These are phyloP conservation scores for Thermothelomyces thermophilus DNA, from an alignment of 2,329 filamentous ascomycete genomes.

Conservation along the genomic window DNA sequence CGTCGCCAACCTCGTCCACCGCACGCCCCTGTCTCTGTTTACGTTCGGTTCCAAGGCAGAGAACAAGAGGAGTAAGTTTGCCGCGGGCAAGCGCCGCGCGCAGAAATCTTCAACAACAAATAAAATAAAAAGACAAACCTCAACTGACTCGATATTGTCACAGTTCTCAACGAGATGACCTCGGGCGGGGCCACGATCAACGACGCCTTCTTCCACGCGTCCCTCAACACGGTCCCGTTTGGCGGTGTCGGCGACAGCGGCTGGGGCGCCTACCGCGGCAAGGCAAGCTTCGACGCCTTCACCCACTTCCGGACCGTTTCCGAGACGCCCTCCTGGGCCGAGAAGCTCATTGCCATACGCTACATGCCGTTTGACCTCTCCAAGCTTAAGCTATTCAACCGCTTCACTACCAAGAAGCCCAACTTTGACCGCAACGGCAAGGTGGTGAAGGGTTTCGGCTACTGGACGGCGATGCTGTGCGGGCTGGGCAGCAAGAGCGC, in stretches of 20 bases:
- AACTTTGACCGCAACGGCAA: constrained; percentile 58
- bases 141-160: background rate
- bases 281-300: constrained; percentile 63
- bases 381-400: constrained; percentile 40
- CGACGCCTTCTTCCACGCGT: constrained; percentile 44
- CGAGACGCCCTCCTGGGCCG: constrained; percentile 60
- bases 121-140: too few species aligned
- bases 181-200: constrained; percentile 63
- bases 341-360: constrained; percentile 58
- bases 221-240: constrained; percentile 66
- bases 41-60: constrained; percentile 78
- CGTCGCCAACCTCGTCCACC: constrained; percentile 72
- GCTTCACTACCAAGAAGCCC: constrained; percentile 41
- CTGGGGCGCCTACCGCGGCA: constrained; percentile 69
- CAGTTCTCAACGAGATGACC: constrained; percentile 55
- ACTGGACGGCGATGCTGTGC: constrained; percentile 48
- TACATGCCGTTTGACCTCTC: constrained; percentile 55
- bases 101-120: background rate
- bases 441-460: constrained; percentile 43
- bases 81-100: background rate
- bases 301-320: constrained; percentile 53
- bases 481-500: constrained; percentile 44
- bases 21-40: constrained; percentile 77
- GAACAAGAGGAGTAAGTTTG: constrained; percentile 59
- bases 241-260: constrained; percentile 79